phyloP scores from a whole-genome alignment of 331 rosid genomes.

The Telfairia occidentalis region DNA sequence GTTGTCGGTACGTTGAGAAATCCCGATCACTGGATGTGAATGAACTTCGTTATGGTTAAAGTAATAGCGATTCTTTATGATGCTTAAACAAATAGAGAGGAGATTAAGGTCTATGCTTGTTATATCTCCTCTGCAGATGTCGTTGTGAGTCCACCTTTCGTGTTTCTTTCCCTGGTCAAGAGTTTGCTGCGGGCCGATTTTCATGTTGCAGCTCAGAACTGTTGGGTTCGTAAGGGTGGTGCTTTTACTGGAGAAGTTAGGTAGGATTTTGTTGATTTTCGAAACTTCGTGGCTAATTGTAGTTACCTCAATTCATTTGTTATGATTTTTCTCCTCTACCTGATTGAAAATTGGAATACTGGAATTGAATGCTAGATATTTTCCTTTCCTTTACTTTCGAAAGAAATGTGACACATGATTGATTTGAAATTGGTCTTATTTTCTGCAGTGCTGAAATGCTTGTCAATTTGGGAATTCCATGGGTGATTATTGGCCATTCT shows the following conservation, averaged over 20 bases:
- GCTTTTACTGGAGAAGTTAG: slow-evolving; percentile 85
- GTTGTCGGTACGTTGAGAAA: slow-evolving; percentile 54
- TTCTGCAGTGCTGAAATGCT: slow-evolving; percentile 72
- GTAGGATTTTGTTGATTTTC: slow-evolving; percentile 21
- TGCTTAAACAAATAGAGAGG: background rate
- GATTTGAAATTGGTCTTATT: background rate
- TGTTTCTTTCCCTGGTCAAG: slow-evolving; percentile 64
- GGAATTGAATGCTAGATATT: background rate
- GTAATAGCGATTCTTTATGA: background rate
- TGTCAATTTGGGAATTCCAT: slow-evolving; percentile 64
- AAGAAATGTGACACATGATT: background rate
- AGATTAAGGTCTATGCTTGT: background rate
- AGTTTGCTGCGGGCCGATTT: slow-evolving; percentile 52
- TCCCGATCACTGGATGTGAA: background rate
- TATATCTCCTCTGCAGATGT: slow-evolving; percentile 46
- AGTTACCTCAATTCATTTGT: background rate
- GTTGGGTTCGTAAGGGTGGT: slow-evolving; percentile 75
- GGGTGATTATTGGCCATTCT: slow-evolving; percentile 83
- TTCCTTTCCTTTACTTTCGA: background rate
- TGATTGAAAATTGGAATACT: background rate
- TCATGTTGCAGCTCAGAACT: slow-evolving; percentile 73
- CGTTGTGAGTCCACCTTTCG: slow-evolving; percentile 86
- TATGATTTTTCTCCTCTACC: background rate
- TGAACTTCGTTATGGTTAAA: background rate
- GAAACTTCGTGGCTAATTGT: background rate